Evolutionary conservation across 345 rosid genomes (phyloP).

Genomic region (Kernera saxatilis): DNA sequence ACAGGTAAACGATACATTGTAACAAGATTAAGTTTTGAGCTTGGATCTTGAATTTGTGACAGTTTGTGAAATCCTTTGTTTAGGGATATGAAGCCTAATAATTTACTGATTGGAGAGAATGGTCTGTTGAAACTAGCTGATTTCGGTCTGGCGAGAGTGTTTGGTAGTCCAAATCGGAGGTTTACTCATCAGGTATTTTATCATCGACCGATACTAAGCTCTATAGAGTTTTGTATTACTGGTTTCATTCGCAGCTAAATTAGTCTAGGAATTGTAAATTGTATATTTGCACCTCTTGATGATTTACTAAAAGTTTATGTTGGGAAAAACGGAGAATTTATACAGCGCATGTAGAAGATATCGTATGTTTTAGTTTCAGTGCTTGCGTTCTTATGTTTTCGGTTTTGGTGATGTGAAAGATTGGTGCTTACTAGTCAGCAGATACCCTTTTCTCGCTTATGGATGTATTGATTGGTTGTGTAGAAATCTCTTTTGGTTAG

Average conservation of each 20-base stretch:
- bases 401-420: neutral
- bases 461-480: neutral
- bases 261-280: neutral
- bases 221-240: neutral
- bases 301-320: neutral
- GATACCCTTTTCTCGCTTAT: neutral
- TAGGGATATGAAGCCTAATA: constrained; percentile 68
- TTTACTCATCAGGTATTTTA: constrained; percentile 52
- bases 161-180: constrained; percentile 60
- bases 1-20: too few species aligned
- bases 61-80: neutral
- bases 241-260: neutral
- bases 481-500: neutral
- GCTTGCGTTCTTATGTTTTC: neutral
- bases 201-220: neutral
- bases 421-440: neutral
- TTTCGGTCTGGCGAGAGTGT: constrained; percentile 54
- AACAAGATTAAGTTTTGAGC: too few species aligned
- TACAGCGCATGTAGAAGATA: neutral
- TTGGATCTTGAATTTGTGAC: neutral
- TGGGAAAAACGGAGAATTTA: neutral
- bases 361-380: neutral
- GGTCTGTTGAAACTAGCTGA: constrained; percentile 54
- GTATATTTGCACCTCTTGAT: neutral
- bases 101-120: constrained; percentile 50